Conservation (phyloP, 2,329 filamentous ascomycete genomes). For the Metarhizium guizhouense region DNA sequence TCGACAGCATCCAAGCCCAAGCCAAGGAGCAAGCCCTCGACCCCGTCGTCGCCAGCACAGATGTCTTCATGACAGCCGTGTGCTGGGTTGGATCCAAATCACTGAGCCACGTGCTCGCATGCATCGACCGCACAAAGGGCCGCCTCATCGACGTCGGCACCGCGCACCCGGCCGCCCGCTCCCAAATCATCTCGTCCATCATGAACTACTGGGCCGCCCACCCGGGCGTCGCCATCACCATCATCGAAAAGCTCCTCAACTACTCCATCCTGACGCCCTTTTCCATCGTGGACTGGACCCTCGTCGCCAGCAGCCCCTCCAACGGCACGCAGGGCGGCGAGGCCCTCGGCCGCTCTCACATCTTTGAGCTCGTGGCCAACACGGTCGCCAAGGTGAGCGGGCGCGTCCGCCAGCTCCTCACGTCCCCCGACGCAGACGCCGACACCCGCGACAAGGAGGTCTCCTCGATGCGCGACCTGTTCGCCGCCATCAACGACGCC, state of each 20-base stretch:
- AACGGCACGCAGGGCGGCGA: slow-evolving; percentile 45
- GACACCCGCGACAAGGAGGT: slow-evolving; percentile 62
- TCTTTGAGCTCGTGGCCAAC: slow-evolving; percentile 84
- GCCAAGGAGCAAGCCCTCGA: slow-evolving; percentile 66
- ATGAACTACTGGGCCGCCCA: slow-evolving; percentile 91
- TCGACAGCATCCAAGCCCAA: slow-evolving; percentile 73
- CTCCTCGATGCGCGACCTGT: slow-evolving; percentile 67
- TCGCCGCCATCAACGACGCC: slow-evolving; percentile 71
- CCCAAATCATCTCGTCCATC: slow-evolving; percentile 84
- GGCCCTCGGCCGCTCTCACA: slow-evolving; percentile 62
- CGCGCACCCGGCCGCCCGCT: slow-evolving; percentile 64
- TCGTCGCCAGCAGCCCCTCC: slow-evolving; percentile 50
- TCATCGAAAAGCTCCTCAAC: slow-evolving; percentile 94
- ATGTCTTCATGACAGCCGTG: slow-evolving; percentile 88
- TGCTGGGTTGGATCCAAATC: slow-evolving; percentile 93
- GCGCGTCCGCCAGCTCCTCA: slow-evolving; percentile 72
- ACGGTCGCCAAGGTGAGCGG: slow-evolving; percentile 87
- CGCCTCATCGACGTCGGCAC: slow-evolving; percentile 72
- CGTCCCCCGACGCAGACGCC: slow-evolving; percentile 50
- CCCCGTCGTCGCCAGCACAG: slow-evolving; percentile 76
- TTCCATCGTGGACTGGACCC: slow-evolving; percentile 82
- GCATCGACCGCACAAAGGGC: slow-evolving; percentile 90
- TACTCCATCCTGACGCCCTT: slow-evolving; percentile 87
- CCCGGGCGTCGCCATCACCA: slow-evolving; percentile 82
- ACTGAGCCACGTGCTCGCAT: slow-evolving; percentile 88